Conservation (phyloP, 768 basidiomycete species). For the Boletus coccyginus region DNA sequence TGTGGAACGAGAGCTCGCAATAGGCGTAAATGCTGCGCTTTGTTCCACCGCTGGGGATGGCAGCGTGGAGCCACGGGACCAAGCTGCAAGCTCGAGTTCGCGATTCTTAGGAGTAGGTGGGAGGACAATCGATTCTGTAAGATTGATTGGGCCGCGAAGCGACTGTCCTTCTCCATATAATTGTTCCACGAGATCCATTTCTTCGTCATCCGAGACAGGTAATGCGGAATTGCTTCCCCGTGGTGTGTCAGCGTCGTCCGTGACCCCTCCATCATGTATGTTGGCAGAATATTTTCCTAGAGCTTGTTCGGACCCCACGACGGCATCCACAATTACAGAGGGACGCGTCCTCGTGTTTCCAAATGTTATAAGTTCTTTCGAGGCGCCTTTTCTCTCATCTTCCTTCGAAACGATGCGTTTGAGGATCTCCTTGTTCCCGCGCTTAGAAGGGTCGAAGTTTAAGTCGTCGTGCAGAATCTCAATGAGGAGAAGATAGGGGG, state of each 20-base stretch:
- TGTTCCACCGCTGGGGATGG: conserved; percentile 46
- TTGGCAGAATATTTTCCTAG: conserved; percentile 30
- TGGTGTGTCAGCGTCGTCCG: conserved; percentile 16
- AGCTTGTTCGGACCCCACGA: conserved; percentile 31
- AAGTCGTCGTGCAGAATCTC: conserved; percentile 90
- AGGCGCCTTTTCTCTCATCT: conserved; percentile 54
- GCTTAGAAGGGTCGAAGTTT: conserved; percentile 84
- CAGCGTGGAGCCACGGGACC: conserved; percentile 58
- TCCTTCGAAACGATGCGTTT: conserved; percentile 73
- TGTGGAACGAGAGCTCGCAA: conserved; percentile 9
- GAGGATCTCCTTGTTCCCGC: conserved; percentile 83
- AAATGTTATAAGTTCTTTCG: conserved; percentile 53
- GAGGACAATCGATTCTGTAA: conserved; percentile 82
- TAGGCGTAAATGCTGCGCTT: conserved; percentile 22
- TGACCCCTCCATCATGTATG: conserved; percentile 15
- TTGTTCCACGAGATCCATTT: conserved; percentile 97
- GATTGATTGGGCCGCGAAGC: conserved; percentile 69
- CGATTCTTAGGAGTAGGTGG: conserved; percentile 84
- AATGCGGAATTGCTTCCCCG: conserved; percentile 20
- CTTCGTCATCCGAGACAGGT: conserved; percentile 59
- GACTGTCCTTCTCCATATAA: conserved; percentile 80
- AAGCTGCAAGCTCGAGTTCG: conserved; percentile 81
- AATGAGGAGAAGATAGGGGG: conserved; percentile 88
- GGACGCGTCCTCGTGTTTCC: conserved; percentile 21
- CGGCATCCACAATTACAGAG: conserved; percentile 18